phyloP scores from a whole-genome alignment of 495 filamentous ascomycete species.

The Pseudevernia furfuracea region DNA sequence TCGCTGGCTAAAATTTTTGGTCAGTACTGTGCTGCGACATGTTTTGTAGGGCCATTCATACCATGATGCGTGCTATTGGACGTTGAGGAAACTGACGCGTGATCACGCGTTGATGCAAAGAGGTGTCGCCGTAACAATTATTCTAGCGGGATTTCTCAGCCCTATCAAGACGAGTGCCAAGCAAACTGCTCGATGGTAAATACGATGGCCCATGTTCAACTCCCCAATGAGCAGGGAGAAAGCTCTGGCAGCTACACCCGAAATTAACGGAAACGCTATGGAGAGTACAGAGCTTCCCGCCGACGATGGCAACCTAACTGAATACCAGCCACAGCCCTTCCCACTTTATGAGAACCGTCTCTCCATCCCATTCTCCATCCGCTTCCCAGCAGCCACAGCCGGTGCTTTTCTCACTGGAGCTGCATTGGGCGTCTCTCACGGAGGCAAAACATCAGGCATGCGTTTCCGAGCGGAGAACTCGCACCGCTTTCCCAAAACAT shows the following conservation, averaged over 20 bases:
- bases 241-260: not conserved
- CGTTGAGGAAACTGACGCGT: slow-evolving; percentile 8
- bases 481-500: slow-evolving; percentile 74
- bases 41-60: slow-evolving; percentile 1
- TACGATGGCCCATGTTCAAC: not conserved
- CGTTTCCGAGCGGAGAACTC: slow-evolving; percentile 92
- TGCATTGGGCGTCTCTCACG: slow-evolving; percentile 62
- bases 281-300: not conserved
- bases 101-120: not conserved
- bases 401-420: slow-evolving; percentile 58
- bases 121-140: not conserved
- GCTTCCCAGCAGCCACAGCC: slow-evolving; percentile 53
- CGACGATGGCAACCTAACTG: not conserved
- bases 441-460: slow-evolving; percentile 62
- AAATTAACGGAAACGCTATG: not conserved
- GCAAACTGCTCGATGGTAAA: not conserved
- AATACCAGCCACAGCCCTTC: not conserved
- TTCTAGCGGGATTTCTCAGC: not conserved
- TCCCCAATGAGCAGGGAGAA: not conserved
- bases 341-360: slow-evolving; percentile 45
- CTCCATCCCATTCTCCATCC: slow-evolving; percentile 52
- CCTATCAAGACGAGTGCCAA: not conserved
- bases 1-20: slow-evolving; percentile 17
- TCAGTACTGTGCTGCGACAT: not conserved
- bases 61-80: slow-evolving; percentile 9